Percentiles rank a stretch among this genome's conserved stretches.
These are phyloP conservation scores for Penicillium corylophilum DNA, from an alignment of 2,329 filamentous ascomycete species.

Conservation along the genomic window DNA sequence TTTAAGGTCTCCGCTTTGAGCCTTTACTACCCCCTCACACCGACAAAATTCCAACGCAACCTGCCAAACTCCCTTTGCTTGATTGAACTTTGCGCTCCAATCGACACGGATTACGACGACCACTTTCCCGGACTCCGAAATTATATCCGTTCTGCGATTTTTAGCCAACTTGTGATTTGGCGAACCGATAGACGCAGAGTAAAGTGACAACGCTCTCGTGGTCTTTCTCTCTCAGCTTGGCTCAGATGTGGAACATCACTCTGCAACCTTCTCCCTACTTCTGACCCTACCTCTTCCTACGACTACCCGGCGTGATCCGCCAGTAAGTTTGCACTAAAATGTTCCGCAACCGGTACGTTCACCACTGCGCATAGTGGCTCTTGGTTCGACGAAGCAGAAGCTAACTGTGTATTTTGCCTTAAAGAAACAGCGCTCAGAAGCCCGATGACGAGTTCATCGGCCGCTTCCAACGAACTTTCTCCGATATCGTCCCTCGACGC, in stretches of 20 bases:
- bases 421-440: constrained; percentile 76
- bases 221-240: neutral
- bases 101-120: neutral
- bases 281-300: neutral
- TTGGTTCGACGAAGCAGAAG: neutral
- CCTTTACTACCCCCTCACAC: constrained; percentile 5
- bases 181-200: neutral
- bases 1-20: constrained; percentile 9
- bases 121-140: neutral
- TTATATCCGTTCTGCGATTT: neutral
- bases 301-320: neutral
- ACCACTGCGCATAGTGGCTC: neutral
- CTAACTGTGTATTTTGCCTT: constrained; percentile 6
- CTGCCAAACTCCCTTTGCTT: neutral
- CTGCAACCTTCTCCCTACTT: neutral
- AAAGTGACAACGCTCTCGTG: neutral
- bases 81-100: neutral
- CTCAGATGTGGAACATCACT: constrained; percentile 8
- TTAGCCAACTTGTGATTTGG: neutral
- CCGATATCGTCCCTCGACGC: constrained; percentile 61
- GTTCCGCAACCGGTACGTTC: constrained; percentile 51
- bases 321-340: constrained; percentile 34
- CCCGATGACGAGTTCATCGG: constrained; percentile 80
- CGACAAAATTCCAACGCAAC: neutral
- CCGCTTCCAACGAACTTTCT: constrained; percentile 80